Percentiles rank a stretch among this genome's conserved stretches.
phyloP scores from a whole-genome alignment of 352 stramenopile genomes.

The Globisporangium sylvaticum region DNA sequence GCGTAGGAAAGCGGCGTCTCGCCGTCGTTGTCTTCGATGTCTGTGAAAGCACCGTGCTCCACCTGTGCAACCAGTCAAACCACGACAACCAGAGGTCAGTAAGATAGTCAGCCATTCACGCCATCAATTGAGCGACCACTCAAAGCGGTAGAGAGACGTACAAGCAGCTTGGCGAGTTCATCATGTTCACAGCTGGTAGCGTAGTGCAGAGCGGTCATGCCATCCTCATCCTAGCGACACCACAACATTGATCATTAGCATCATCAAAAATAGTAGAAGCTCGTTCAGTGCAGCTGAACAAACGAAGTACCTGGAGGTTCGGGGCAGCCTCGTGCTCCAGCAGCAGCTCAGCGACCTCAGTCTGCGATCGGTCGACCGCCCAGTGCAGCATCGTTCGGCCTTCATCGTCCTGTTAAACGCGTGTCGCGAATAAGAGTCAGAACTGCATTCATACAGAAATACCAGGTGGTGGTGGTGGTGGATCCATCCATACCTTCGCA shows the following conservation, averaged over 20 bases:
- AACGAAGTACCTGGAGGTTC: conserved; percentile 43
- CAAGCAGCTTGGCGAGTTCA: conserved; percentile 56
- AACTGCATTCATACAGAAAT: neutral
- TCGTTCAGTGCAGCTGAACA: neutral
- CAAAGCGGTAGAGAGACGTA: conserved; percentile 19
- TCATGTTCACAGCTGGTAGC: conserved; percentile 70
- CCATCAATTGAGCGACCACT: neutral
- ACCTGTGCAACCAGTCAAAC: conserved; percentile 27
- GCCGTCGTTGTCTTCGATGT: conserved; percentile 65
- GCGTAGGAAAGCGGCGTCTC: conserved; percentile 53
- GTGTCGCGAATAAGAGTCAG: neutral
- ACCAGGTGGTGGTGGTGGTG: neutral
- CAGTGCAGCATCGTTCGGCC: conserved; percentile 81
- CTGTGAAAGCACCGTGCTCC: conserved; percentile 48
- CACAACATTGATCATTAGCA: neutral
- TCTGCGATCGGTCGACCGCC: conserved; percentile 69
- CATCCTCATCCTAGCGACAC: conserved; percentile 46
- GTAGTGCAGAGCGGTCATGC: conserved; percentile 82
- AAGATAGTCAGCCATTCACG: conserved; percentile 1
- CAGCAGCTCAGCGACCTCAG: conserved; percentile 43
- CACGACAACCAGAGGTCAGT: neutral
- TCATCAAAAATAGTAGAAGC: neutral
- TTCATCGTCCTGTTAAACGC: conserved; percentile 50
- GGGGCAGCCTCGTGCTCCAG: conserved; percentile 47
- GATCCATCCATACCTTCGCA: conserved; percentile 42